Conservation (phyloP, 495 filamentous ascomycete species). For the Lasiosphaeris hirsuta region DNA sequence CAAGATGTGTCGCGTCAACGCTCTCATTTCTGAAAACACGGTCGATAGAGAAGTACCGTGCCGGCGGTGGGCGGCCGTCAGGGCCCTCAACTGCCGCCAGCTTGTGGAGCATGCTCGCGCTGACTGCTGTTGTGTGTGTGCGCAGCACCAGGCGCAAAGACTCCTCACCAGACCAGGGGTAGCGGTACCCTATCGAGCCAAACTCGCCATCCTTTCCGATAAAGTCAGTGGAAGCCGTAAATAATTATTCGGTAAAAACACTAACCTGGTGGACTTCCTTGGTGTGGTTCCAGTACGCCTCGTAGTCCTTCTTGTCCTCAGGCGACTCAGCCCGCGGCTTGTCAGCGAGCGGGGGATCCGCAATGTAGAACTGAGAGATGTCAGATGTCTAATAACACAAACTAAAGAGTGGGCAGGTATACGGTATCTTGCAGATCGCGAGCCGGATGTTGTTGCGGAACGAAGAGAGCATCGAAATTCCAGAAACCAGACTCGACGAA, state of each 20-base stretch:
- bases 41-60: slow-evolving; percentile 95
- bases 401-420: no score
- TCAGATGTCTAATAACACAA: no score
- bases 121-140: slow-evolving; percentile 92
- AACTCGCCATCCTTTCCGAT: slow-evolving; percentile 67
- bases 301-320: slow-evolving; percentile 73
- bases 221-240: no score
- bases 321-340: slow-evolving; percentile 54
- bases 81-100: slow-evolving; percentile 63
- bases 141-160: slow-evolving; percentile 84
- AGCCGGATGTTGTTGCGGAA: slow-evolving; percentile 95
- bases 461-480: slow-evolving; percentile 96
- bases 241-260: slow-evolving; percentile 1
- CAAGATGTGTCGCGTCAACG: slow-evolving; percentile 93
- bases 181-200: slow-evolving; percentile 91
- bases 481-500: slow-evolving; percentile 96
- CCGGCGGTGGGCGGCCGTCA: slow-evolving; percentile 57
- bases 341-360: slow-evolving; percentile 75
- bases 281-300: slow-evolving; percentile 75
- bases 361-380: slow-evolving; percentile 70
- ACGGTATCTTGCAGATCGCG: slow-evolving; percentile 89
- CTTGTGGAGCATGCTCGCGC: slow-evolving; percentile 82
- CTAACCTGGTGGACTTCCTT: slow-evolving; percentile 67
- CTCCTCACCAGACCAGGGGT: slow-evolving; percentile 89
- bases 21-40: slow-evolving; percentile 86